phyloP scores from a whole-genome alignment of 2,329 filamentous ascomycete genomes.

The Dothistroma pini region DNA sequence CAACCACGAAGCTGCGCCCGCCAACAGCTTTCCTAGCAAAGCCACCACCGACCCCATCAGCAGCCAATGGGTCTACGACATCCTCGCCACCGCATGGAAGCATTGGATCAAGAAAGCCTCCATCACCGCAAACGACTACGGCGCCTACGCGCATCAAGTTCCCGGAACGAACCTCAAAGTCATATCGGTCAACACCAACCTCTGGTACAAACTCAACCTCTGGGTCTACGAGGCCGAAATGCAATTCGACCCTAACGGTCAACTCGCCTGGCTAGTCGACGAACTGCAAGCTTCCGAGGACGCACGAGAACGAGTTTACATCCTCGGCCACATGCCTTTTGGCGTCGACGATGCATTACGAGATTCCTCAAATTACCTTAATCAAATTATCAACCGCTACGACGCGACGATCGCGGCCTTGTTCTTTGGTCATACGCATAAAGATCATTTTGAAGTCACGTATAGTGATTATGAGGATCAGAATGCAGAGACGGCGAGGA shows the following conservation, averaged over 20 bases:
- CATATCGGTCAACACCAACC: constrained; percentile 58
- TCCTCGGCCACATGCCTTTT: constrained; percentile 56
- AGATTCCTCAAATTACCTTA: constrained; percentile 41
- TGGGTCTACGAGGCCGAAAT: constrained; percentile 52
- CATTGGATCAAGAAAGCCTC: constrained; percentile 46
- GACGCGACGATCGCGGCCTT: constrained; percentile 52
- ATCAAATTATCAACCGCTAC: constrained; percentile 45
- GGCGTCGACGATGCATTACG: constrained; percentile 52
- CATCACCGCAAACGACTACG: constrained; percentile 38
- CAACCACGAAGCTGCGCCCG: constrained; percentile 51
- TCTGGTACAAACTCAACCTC: constrained; percentile 59
- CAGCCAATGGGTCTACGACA: constrained; percentile 53
- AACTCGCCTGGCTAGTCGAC: constrained; percentile 52
- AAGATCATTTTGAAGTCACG: constrained; percentile 55
- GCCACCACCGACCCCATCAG: constrained; percentile 13
- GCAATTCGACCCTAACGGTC: constrained; percentile 50
- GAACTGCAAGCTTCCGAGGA: constrained; percentile 54
- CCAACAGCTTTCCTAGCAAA: constrained; percentile 24
- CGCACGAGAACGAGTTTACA: constrained; percentile 52
- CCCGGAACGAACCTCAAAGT: constrained; percentile 47
- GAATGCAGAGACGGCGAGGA: constrained; percentile 44
- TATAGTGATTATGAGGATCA: constrained; percentile 49
- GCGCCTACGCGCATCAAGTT: constrained; percentile 49
- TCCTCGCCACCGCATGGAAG: constrained; percentile 47
- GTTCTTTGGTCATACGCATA: constrained; percentile 57